Evolutionary conservation across 148 eudicot species (phyloP), one percentile per base, ranked within the genome.

Genomic region (Selenicereus undatus): DNA sequence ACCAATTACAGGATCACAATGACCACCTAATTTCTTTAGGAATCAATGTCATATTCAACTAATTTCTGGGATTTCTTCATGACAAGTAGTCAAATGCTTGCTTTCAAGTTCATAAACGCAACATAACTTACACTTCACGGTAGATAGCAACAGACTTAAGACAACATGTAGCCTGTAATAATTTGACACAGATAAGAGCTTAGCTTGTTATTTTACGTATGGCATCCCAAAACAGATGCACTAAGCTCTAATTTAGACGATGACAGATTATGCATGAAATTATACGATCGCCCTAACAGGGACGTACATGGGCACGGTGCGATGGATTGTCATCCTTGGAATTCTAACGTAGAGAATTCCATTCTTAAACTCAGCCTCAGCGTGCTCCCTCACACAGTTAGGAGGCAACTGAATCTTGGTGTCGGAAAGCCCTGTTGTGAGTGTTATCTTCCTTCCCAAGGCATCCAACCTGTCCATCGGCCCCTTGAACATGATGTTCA

Each of bases 361-460:
- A 14, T 45, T 24, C 76, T 8, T 73, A 32, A 22, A 73, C 76
- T 12, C 76, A 27, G 35, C 76, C 8, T 21, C 76, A 3, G 76
- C 54, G 20, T 73, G 11, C 29, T 42, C 51, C 29, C 51, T 73
- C 30, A 42, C 76, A 43, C 27, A 36, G 54, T 73, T 73, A 43
- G 54, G 29, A 43, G 76, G 54, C 76, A 73, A 22, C 76, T 73
- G 76, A n/a, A 42, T 42, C 54, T n/a, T 73, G 5, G 76, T 66
- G 71, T 66, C 71, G 29, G 27, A 66, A 18, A 66, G 71, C 71
- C 36, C 71, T 1, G 71, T n/a, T n/a, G n/a, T n/a, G n/a, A n/a
- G n/a, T n/a, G n/a, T 66, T 1, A 66, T 66, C 71, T 66, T 26
- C 71, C 71, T 66, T 66, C 71, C 71, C 8, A 66, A 26, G 17